phyloP scores from a whole-genome alignment of 495 filamentous ascomycete species.

The Hyaloscypha bicolor region DNA sequence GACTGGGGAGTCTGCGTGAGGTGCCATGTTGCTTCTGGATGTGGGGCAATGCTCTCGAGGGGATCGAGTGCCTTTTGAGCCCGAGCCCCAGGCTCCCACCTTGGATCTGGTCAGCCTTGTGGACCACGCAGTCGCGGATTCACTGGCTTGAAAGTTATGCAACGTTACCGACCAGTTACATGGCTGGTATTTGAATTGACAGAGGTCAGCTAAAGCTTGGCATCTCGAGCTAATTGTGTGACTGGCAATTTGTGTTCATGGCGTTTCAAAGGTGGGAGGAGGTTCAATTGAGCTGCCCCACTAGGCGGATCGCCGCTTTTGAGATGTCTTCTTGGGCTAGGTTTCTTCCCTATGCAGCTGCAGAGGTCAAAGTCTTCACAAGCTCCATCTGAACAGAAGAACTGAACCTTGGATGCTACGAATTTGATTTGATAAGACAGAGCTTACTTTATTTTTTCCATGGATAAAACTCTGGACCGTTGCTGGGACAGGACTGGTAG shows the following conservation, averaged over 20 bases:
- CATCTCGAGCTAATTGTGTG: neutral
- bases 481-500: no score
- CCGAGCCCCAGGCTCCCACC: neutral
- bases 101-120: neutral
- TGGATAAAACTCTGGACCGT: no score
- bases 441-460: no score
- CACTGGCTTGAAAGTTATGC: neutral
- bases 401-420: no score
- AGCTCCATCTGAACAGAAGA: no score
- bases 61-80: neutral
- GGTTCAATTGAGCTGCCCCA: neutral
- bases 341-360: neutral
- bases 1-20: conserved; percentile 29
- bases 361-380: no score
- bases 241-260: neutral
- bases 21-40: conserved; percentile 20
- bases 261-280: neutral
- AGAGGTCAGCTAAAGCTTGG: neutral
- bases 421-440: no score
- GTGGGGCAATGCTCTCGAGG: neutral
- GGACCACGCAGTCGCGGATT: neutral
- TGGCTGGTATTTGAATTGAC: neutral
- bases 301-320: neutral
- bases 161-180: neutral
- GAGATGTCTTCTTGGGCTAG: neutral